phyloP scores from a whole-genome alignment of 2,329 filamentous ascomycete genomes.

The Eutypella sp. region DNA sequence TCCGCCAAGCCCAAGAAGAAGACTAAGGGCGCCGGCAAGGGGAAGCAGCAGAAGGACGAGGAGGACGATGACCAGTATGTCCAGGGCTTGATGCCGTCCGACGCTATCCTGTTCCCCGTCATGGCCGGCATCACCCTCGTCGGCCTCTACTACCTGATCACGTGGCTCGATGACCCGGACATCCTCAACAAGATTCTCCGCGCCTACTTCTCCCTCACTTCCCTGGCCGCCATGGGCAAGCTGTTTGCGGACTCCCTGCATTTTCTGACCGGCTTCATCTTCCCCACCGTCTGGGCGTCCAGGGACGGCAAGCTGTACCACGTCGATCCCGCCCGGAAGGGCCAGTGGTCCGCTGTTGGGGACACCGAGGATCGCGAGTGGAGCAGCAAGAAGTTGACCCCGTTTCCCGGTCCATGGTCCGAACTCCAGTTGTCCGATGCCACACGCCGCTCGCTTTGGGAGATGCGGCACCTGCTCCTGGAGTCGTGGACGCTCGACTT shows the following conservation, averaged over 20 bases:
- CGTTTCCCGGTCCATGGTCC: conserved; percentile 35
- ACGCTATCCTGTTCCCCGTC: conserved; percentile 81
- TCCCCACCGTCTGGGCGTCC: conserved; percentile 64
- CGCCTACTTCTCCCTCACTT: conserved; percentile 76
- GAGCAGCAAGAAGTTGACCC: conserved; percentile 29
- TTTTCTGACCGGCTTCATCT: conserved; percentile 61
- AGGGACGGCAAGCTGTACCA: conserved; percentile 37
- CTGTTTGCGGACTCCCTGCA: conserved; percentile 69
- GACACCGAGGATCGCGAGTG: conserved; percentile 20
- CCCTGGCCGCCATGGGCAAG: conserved; percentile 69
- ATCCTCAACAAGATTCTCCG: conserved; percentile 79
- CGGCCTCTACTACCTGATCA: conserved; percentile 81
- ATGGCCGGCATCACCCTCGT: conserved; percentile 68
- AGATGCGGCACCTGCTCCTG: conserved; percentile 43
- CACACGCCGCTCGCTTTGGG: conserved; percentile 38
- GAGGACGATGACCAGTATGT: conserved; percentile 49
- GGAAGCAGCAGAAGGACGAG: conserved; percentile 43
- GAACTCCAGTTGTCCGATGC: conserved; percentile 20
- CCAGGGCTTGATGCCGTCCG: conserved; percentile 64
- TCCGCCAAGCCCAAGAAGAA: conserved; percentile 63
- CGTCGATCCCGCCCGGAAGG: conserved; percentile 36
- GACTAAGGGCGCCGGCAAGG: conserved; percentile 36
- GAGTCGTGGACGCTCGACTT: conserved; percentile 48
- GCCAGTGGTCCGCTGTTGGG: conserved; percentile 30
- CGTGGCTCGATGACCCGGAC: conserved; percentile 77